Evolutionary conservation across 2,329 filamentous ascomycete genomes (phyloP).

Genomic region (Aspergillus sp.): DNA sequence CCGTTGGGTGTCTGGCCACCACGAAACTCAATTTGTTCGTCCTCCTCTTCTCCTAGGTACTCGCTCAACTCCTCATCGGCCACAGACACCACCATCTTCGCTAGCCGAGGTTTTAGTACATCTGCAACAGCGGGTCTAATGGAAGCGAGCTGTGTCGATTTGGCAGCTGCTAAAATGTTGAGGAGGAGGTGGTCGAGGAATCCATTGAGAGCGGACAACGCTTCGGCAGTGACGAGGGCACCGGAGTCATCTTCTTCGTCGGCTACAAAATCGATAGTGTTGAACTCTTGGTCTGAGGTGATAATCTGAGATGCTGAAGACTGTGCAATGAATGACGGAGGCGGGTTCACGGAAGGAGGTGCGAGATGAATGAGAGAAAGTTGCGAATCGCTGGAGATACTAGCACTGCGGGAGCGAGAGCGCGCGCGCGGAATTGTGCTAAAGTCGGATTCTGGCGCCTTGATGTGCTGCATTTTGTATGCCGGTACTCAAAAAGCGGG

Average conservation of each 20-base stretch:
- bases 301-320: slow-evolving; percentile 90
- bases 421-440: slow-evolving; percentile 33
- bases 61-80: slow-evolving; percentile 86
- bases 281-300: slow-evolving; percentile 79
- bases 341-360: slow-evolving; percentile 71
- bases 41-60: slow-evolving; percentile 75
- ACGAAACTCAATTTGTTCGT: slow-evolving; percentile 67
- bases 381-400: slow-evolving; percentile 40
- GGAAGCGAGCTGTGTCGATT: slow-evolving; percentile 71
- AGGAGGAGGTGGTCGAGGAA: slow-evolving; percentile 94
- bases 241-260: slow-evolving; percentile 64
- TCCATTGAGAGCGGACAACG: slow-evolving; percentile 77
- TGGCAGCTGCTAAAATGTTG: slow-evolving; percentile 78
- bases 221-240: slow-evolving; percentile 69
- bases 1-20: slow-evolving; percentile 51
- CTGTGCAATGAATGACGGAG: slow-evolving; percentile 82
- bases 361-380: slow-evolving; percentile 46
- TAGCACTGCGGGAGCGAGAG: slow-evolving; percentile 33
- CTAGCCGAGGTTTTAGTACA: slow-evolving; percentile 84
- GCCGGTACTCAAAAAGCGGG: slow-evolving; percentile 7
- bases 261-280: slow-evolving; percentile 68
- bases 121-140: slow-evolving; percentile 82
- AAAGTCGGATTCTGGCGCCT: slow-evolving; percentile 32
- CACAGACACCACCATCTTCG: slow-evolving; percentile 76
- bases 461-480: slow-evolving; percentile 31